phyloP scores from a whole-genome alignment of 2,329 filamentous ascomycete species.

The Penicillium nordicum region DNA sequence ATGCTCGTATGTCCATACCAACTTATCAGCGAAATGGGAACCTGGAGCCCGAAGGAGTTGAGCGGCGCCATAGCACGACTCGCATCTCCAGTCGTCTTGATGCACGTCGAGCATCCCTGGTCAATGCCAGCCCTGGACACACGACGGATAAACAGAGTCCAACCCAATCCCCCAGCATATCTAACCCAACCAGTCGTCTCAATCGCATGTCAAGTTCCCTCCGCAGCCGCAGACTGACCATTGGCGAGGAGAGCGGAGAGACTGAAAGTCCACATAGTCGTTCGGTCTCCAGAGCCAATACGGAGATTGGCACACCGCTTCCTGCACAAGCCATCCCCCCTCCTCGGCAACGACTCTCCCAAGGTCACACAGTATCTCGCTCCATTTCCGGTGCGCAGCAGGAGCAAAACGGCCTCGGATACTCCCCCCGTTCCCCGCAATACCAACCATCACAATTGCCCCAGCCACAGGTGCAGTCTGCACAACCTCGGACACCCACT shows the following conservation, averaged over 20 bases:
- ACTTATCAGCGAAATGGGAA: conserved; percentile 37
- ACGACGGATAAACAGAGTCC: conserved; percentile 19
- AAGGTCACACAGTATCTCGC: conserved; percentile 27
- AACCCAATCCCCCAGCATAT: conserved; percentile 15
- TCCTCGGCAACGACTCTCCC: conserved; percentile 34
- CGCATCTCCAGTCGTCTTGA: conserved; percentile 36
- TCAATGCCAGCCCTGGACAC: conserved; percentile 24
- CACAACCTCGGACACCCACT: conserved; percentile 30
- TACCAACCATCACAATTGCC: conserved; percentile 21
- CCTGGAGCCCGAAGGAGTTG: conserved; percentile 37
- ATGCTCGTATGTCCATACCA: conserved; percentile 27
- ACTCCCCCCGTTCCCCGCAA: conserved; percentile 24
- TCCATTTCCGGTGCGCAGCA: conserved; percentile 25
- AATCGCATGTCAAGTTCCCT: conserved; percentile 41
- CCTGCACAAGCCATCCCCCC: conserved; percentile 28
- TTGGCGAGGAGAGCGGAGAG: conserved; percentile 36
- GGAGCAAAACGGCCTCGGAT: conserved; percentile 17
- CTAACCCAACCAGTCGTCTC: conserved; percentile 36
- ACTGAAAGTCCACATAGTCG: conserved; percentile 32
- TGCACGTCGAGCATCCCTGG: conserved; percentile 40
- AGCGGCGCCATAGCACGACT: conserved; percentile 27
- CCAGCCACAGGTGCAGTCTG: conserved; percentile 11
- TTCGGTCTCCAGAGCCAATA: conserved; percentile 43
- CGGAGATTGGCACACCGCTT: conserved; percentile 37
- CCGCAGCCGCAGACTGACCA: conserved; percentile 35